Conservation (phyloP, 73 alveolate genomes). For the Blepharisma japonicum region DNA sequence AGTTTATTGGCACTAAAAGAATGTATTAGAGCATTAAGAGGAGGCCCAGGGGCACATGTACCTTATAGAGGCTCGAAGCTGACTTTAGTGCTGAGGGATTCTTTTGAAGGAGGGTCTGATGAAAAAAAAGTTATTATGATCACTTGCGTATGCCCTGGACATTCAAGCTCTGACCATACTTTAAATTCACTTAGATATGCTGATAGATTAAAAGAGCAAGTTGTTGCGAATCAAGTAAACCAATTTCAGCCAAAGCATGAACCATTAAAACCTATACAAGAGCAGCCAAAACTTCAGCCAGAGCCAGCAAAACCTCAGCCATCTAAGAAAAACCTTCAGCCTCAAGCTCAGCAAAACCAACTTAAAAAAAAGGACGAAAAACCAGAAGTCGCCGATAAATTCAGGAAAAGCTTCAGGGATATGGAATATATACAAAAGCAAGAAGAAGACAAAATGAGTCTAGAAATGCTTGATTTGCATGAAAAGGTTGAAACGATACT, state of each 20-base stretch:
- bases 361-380: slow-evolving; percentile 20
- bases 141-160: slow-evolving; percentile 95
- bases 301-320: slow-evolving; percentile 17
- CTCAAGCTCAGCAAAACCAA: slow-evolving; percentile 39
- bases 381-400: not conserved
- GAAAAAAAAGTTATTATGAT: slow-evolving; percentile 92
- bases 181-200: slow-evolving; percentile 91
- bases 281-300: slow-evolving; percentile 34
- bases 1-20: slow-evolving; percentile 97
- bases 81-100: slow-evolving; percentile 95
- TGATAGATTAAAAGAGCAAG: slow-evolving; percentile 64
- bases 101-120: slow-evolving; percentile 83
- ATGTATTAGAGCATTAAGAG: slow-evolving; percentile 95
- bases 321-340: not conserved
- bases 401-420: slow-evolving; percentile 14
- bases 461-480: slow-evolving; percentile 76
- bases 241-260: slow-evolving; percentile 37
- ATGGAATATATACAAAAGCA: slow-evolving; percentile 14
- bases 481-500: slow-evolving; percentile 82
- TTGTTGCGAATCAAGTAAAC: slow-evolving; percentile 38
- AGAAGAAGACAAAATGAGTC: slow-evolving; percentile 39
- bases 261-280: not conserved
- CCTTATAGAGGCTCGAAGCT: slow-evolving; percentile 99
- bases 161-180: slow-evolving; percentile 93
- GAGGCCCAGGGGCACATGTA: slow-evolving; percentile 85